Conservation (phyloP, 2,329 filamentous ascomycete species). For the Biscogniauxia marginata region DNA sequence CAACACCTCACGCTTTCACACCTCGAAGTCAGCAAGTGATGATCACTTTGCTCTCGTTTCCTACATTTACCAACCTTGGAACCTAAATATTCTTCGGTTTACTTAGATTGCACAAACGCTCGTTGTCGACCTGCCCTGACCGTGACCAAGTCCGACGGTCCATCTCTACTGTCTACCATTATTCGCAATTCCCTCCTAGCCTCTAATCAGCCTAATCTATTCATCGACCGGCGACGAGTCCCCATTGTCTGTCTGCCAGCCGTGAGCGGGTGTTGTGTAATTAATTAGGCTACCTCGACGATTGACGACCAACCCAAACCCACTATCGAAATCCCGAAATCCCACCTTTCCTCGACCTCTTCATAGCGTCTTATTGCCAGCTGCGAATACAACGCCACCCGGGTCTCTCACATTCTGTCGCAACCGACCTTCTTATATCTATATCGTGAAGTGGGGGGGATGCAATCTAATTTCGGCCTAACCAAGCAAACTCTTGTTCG, state of each 20-base stretch:
- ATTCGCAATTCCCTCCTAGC: no score
- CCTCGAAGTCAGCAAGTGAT: not conserved
- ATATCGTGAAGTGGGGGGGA: constrained; percentile 10
- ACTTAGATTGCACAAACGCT: not conserved
- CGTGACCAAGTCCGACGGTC: not conserved
- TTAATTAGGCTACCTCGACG: not conserved
- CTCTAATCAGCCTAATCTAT: no score
- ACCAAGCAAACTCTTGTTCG: constrained; percentile 12
- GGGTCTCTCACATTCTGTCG: not conserved
- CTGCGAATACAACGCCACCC: not conserved
- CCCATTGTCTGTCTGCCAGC: not conserved
- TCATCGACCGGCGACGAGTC: no score
- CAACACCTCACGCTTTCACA: not conserved
- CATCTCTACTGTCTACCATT: not conserved
- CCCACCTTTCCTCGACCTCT: not conserved
- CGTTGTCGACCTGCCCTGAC: not conserved
- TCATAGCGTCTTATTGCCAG: not conserved
- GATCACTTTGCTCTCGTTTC: not conserved
- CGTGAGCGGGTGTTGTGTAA: not conserved
- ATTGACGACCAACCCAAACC: not conserved
- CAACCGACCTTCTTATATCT: constrained; percentile 2
- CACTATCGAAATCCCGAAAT: not conserved
- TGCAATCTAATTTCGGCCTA: constrained; percentile 14
- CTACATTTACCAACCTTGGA: not conserved
- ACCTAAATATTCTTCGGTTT: not conserved